These are phyloP conservation scores for Chaetomium fimeti DNA, from an alignment of 495 filamentous ascomycete species.

Conservation along the genomic window DNA sequence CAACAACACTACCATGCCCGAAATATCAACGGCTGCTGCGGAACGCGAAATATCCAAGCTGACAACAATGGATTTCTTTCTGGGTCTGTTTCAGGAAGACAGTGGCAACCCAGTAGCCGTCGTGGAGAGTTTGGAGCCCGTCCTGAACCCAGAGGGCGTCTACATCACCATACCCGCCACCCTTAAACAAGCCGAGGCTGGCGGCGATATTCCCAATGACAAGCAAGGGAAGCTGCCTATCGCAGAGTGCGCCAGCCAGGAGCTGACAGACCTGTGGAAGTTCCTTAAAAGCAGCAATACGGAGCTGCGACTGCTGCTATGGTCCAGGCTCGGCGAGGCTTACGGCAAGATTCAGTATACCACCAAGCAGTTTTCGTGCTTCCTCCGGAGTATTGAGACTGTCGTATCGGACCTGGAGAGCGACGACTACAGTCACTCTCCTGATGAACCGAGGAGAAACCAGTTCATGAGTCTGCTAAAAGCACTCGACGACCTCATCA, in stretches of 20 bases:
- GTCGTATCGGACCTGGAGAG: constrained; percentile 71
- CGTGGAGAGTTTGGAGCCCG: constrained; percentile 89
- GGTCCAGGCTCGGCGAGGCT: constrained; percentile 81
- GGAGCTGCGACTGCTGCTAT: constrained; percentile 78
- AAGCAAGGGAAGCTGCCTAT: constrained; percentile 39
- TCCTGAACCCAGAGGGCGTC: constrained; percentile 72
- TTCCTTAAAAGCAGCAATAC: constrained; percentile 80
- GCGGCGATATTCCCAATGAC: constrained; percentile 15
- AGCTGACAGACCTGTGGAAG: constrained; percentile 71
- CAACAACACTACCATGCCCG: constrained; percentile 86
- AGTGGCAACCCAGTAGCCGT: constrained; percentile 70
- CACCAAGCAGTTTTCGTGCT: constrained; percentile 82
- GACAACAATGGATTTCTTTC: constrained; percentile 94
- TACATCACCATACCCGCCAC: constrained; percentile 30
- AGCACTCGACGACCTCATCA: constrained; percentile 70
- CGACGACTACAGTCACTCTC: constrained; percentile 58
- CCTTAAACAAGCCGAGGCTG: constrained; percentile 18
- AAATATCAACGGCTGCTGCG: constrained; percentile 75
- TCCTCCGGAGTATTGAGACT: constrained; percentile 78
- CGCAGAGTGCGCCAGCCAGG: constrained; percentile 44
- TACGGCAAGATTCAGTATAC: constrained; percentile 79
- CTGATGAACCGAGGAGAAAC: constrained; percentile 60
- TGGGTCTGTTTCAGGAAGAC: constrained; percentile 70
- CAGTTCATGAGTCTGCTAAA: constrained; percentile 72
- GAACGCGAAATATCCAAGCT: constrained; percentile 88